These are phyloP conservation scores for Dictyophora rubrovolvata DNA, from an alignment of 768 basidiomycete genomes.

Conservation along the genomic window DNA sequence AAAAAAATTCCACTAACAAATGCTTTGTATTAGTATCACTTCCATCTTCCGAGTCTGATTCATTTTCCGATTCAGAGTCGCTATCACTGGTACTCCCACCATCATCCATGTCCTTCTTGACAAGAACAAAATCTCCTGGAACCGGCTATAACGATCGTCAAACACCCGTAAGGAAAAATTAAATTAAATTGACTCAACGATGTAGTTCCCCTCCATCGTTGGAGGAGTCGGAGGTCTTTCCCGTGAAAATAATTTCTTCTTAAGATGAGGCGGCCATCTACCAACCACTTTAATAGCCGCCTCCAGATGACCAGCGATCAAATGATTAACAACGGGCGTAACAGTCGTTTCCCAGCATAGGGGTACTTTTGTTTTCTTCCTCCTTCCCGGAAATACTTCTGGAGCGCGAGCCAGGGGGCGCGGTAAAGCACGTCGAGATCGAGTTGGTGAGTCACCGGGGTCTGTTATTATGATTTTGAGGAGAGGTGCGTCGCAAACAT, in stretches of 20 bases:
- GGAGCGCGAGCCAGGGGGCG: neutral
- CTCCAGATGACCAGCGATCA: neutral
- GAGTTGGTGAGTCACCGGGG: neutral
- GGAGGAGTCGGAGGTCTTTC: neutral
- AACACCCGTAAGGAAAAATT: neutral
- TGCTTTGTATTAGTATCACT: constrained; percentile 55
- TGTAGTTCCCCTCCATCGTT: neutral
- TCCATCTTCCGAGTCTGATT: constrained; percentile 30
- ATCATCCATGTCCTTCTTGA: constrained; percentile 29
- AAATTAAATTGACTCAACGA: neutral
- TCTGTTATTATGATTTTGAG: neutral
- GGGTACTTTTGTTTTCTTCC: neutral
- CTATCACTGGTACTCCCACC: constrained; percentile 13
- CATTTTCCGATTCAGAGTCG: constrained; percentile 11
- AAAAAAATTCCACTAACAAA: neutral
- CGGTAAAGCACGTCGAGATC: neutral
- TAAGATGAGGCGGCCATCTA: constrained; percentile 11
- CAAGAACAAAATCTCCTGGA: constrained; percentile 56
- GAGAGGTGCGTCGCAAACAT: neutral
- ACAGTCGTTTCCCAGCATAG: neutral
- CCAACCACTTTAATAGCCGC: neutral
- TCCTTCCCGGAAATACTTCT: neutral
- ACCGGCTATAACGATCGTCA: neutral
- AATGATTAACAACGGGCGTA: neutral
- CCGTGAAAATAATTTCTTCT: constrained; percentile 29